These are phyloP conservation scores for Cercospora sp. DNA, from an alignment of 2,329 filamentous ascomycete genomes.

Conservation along the genomic window DNA sequence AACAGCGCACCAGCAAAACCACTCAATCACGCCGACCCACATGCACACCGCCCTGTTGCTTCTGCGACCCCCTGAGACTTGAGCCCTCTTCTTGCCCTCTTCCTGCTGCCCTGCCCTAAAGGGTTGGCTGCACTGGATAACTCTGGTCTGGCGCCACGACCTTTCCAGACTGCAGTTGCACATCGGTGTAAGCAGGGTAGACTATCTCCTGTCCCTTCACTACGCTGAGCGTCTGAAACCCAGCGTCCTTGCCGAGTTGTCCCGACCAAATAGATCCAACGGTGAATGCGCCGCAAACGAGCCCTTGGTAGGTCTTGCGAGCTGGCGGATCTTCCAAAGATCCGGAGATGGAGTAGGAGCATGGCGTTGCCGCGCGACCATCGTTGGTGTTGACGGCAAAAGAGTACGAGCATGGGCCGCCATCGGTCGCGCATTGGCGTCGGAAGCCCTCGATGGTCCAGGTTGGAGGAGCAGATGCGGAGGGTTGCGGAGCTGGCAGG, in stretches of 20 bases:
- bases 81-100: background rate
- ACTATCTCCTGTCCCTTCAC: slow-evolving; percentile 23
- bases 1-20: background rate
- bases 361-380: too few species aligned
- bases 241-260: slow-evolving; percentile 25
- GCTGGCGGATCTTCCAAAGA: slow-evolving; percentile 15
- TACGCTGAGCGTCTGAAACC: slow-evolving; percentile 26
- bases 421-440: slow-evolving; percentile 20
- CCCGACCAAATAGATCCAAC: slow-evolving; percentile 24
- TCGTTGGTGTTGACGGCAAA: slow-evolving; percentile 2
- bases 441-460: slow-evolving; percentile 28
- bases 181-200: slow-evolving; percentile 26
- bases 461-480: background rate
- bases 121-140: background rate
- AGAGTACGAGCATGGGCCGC: slow-evolving; percentile 21
- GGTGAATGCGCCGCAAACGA: slow-evolving; percentile 26
- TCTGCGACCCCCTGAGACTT: background rate
- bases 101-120: background rate
- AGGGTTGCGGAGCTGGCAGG: background rate
- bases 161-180: background rate
- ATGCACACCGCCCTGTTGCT: background rate
- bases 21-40: background rate
- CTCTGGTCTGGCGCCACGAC: background rate
- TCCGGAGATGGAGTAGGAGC: slow-evolving; percentile 15
- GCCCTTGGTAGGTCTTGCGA: slow-evolving; percentile 21